These are phyloP conservation scores for Diophrys appendiculata DNA, from an alignment of 73 alveolate species.

Conservation along the genomic window DNA sequence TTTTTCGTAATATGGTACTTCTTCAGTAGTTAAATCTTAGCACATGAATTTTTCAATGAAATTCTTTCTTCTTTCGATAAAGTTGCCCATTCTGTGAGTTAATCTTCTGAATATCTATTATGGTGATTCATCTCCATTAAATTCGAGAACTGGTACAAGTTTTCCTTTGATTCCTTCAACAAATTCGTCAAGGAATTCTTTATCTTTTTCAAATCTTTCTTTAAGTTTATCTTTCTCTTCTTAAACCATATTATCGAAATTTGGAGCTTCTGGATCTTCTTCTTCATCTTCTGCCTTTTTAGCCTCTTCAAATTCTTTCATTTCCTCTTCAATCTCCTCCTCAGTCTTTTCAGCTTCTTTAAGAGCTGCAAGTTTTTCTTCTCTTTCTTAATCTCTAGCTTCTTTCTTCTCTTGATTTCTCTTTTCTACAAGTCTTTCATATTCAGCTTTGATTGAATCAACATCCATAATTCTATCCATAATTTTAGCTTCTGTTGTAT, in stretches of 20 bases:
- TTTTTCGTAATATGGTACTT: conserved; percentile 64
- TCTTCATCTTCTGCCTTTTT: conserved; percentile 78
- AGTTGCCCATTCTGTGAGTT: conserved; percentile 15
- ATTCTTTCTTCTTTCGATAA: conserved; percentile 44
- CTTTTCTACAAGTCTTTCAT: conserved; percentile 77
- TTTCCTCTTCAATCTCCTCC: conserved; percentile 77
- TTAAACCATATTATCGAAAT: conserved; percentile 62
- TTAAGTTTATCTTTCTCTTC: conserved; percentile 60
- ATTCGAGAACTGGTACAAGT: conserved; percentile 45
- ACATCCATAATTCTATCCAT: conserved; percentile 85
- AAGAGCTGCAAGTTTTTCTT: conserved; percentile 64
- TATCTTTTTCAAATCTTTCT: conserved; percentile 50
- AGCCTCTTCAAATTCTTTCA: conserved; percentile 61
- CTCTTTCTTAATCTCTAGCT: conserved; percentile 75
- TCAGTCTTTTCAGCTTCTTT: conserved; percentile 74
- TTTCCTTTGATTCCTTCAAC: conserved; percentile 51
- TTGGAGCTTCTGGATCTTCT: conserved; percentile 82
- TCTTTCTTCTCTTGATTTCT: conserved; percentile 33
- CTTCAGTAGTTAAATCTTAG: conserved; percentile 35
- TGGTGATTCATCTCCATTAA: conserved; percentile 40
- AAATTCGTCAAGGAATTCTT: conserved; percentile 60
- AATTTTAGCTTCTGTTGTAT: conserved; percentile 75
- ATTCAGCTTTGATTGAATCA: conserved; percentile 81
- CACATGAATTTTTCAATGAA: conserved; percentile 55
- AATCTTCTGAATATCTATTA: conserved; percentile 44